phyloP scores from a whole-genome alignment of 1,284 basidiomycete genomes.

The Ceraceosorus guamensis region DNA sequence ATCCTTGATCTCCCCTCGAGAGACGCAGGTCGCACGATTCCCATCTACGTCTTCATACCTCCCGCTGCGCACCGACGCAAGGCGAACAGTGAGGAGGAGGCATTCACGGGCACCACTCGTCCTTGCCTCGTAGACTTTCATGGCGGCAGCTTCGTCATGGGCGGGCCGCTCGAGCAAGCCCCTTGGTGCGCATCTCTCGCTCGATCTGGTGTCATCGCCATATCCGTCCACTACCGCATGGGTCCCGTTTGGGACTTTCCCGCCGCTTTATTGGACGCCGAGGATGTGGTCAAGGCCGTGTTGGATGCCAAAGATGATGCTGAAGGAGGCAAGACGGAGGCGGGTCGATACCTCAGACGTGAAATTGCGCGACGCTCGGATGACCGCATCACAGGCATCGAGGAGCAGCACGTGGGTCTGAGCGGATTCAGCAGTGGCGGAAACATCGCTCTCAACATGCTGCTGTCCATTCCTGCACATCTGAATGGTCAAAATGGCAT shows the following conservation, averaged over 20 bases:
- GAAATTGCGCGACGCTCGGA: not conserved
- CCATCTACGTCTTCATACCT: slow-evolving; percentile 29
- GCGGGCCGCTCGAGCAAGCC: slow-evolving; percentile 27
- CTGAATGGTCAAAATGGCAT: not conserved
- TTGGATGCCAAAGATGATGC: not conserved
- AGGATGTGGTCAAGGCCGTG: slow-evolving; percentile 10
- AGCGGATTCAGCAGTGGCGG: slow-evolving; percentile 11
- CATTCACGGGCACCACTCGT: not conserved
- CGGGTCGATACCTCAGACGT: not conserved
- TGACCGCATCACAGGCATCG: not conserved
- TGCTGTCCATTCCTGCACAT: slow-evolving; percentile 4
- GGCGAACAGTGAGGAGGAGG: slow-evolving; percentile 5
- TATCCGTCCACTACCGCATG: slow-evolving; percentile 30
- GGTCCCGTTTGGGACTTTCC: slow-evolving; percentile 9
- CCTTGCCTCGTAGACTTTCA: slow-evolving; percentile 34
- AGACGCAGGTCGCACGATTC: slow-evolving; percentile 17
- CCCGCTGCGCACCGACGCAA: slow-evolving; percentile 8
- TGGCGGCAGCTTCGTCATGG: slow-evolving; percentile 36
- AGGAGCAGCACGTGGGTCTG: slow-evolving; percentile 3
- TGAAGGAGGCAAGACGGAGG: not conserved
- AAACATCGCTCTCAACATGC: slow-evolving; percentile 10
- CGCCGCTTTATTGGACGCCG: slow-evolving; percentile 9
- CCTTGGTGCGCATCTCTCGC: slow-evolving; percentile 19
- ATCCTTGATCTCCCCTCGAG: slow-evolving; percentile 25
- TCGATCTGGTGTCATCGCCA: slow-evolving; percentile 18